Conservation (phyloP, 306 rosid genomes). For the Trifolium fragiferum region DNA sequence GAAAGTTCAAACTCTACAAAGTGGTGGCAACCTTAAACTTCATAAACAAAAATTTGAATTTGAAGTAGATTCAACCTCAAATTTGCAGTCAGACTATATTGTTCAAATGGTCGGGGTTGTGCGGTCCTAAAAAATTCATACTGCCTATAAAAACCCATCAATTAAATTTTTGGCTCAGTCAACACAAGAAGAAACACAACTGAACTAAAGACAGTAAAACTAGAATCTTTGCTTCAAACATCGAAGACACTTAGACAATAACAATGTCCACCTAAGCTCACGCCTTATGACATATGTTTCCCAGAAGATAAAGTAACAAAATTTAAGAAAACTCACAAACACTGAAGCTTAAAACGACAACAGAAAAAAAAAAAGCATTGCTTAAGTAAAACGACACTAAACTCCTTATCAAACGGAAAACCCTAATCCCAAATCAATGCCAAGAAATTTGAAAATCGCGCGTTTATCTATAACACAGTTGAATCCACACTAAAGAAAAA, state of each 20-base stretch:
- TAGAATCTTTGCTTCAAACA: constrained; percentile 15
- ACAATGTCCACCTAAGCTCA: not conserved
- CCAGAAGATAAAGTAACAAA: not conserved
- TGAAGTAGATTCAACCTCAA: not conserved
- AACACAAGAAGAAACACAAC: not conserved
- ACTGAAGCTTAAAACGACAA: constrained; percentile 8
- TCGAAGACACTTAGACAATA: not conserved
- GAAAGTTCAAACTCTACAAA: not conserved
- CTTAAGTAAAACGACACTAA: not conserved
- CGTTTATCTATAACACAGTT: not conserved
- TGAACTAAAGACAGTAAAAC: not conserved
- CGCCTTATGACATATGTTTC: not conserved
- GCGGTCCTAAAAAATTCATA: not conserved
- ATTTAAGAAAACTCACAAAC: not conserved
- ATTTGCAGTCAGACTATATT: not conserved
- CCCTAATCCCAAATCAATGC: constrained; percentile 39
- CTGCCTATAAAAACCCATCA: not conserved
- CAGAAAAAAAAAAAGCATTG: not conserved
- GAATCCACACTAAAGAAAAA: constrained; percentile 10
- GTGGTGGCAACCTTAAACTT: not conserved
- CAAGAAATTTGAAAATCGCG: not conserved
- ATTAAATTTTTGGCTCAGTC: not conserved
- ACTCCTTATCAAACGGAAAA: constrained; percentile 38
- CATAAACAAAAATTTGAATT: not conserved
- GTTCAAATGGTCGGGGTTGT: not conserved